Percentiles rank a stretch among this genome's conserved stretches.
These are phyloP conservation scores for Skeletonema grethae DNA, from an alignment of 108 stramenopile species.

Conservation along the genomic window DNA sequence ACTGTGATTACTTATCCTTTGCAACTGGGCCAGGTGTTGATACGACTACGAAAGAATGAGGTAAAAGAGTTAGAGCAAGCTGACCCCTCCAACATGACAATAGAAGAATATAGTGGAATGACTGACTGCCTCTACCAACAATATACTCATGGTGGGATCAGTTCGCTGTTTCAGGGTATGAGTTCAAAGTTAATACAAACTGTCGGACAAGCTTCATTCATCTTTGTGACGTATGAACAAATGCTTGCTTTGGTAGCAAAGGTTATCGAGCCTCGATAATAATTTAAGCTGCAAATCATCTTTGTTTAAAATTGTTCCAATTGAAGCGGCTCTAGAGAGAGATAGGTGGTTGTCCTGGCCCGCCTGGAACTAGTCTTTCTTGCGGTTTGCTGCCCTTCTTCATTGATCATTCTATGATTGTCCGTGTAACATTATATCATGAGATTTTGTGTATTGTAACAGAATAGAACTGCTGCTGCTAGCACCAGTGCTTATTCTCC, in stretches of 20 bases:
- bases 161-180: conserved; percentile 88
- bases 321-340: too few relatives aligned
- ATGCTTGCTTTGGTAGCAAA: conserved; percentile 33
- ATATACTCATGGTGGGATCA: conserved; percentile 64
- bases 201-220: conserved; percentile 85
- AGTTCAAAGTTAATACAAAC: conserved; percentile 91
- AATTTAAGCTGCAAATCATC: neutral
- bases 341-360: too few relatives aligned
- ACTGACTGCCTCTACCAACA: conserved; percentile 71
- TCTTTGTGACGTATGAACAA: conserved; percentile 92
- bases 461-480: too few relatives aligned
- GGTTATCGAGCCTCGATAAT: neutral
- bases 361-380: too few relatives aligned
- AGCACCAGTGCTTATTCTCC: neutral
- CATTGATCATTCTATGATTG: too few relatives aligned
- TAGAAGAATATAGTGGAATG: conserved; percentile 58
- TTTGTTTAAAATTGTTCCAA: too few relatives aligned
- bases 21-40: conserved; percentile 74
- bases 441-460: too few relatives aligned
- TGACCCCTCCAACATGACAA: neutral
- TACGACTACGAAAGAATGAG: conserved; percentile 55
- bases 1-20: conserved; percentile 90
- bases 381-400: too few relatives aligned
- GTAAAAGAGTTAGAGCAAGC: conserved; percentile 19
- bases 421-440: too few relatives aligned